These are phyloP conservation scores for Pseudodiploospora longispora DNA, from an alignment of 2,329 filamentous ascomycete genomes.

Conservation along the genomic window DNA sequence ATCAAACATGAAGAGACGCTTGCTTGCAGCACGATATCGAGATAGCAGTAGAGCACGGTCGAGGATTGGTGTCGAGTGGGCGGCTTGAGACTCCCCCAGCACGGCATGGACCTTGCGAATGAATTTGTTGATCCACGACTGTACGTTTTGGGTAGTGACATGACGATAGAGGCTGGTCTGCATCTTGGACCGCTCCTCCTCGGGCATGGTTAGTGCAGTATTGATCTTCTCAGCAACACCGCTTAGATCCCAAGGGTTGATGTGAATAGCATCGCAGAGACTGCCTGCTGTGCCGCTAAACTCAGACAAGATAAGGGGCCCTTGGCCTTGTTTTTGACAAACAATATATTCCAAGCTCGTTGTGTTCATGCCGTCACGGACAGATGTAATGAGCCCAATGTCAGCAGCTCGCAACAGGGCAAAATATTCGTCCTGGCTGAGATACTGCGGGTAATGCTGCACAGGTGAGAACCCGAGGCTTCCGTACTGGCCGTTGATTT, in stretches of 20 bases:
- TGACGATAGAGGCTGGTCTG: slow-evolving; percentile 72
- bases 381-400: slow-evolving; percentile 89
- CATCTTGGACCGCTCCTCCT: slow-evolving; percentile 56
- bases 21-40: slow-evolving; percentile 66
- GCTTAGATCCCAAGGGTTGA: slow-evolving; percentile 90
- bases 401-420: slow-evolving; percentile 85
- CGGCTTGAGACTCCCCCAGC: slow-evolving; percentile 66
- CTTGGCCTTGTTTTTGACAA: slow-evolving; percentile 79
- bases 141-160: slow-evolving; percentile 78
- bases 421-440: slow-evolving; percentile 86
- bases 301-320: slow-evolving; percentile 88
- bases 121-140: slow-evolving; percentile 76
- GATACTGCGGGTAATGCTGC: slow-evolving; percentile 89
- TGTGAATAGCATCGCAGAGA: slow-evolving; percentile 79
- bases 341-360: slow-evolving; percentile 92
- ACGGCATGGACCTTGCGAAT: slow-evolving; percentile 73
- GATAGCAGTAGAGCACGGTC: slow-evolving; percentile 65
- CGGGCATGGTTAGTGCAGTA: slow-evolving; percentile 67
- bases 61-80: slow-evolving; percentile 70
- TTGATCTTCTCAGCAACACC: slow-evolving; percentile 81
- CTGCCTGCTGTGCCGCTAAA: slow-evolving; percentile 92
- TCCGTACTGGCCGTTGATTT: slow-evolving; percentile 86
- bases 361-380: slow-evolving; percentile 96
- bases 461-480: slow-evolving; percentile 85
- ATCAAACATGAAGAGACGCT: slow-evolving; percentile 95